These are phyloP conservation scores for Pleoardoris graminearum DNA, from an alignment of 2,329 filamentous ascomycete genomes.

Conservation along the genomic window DNA sequence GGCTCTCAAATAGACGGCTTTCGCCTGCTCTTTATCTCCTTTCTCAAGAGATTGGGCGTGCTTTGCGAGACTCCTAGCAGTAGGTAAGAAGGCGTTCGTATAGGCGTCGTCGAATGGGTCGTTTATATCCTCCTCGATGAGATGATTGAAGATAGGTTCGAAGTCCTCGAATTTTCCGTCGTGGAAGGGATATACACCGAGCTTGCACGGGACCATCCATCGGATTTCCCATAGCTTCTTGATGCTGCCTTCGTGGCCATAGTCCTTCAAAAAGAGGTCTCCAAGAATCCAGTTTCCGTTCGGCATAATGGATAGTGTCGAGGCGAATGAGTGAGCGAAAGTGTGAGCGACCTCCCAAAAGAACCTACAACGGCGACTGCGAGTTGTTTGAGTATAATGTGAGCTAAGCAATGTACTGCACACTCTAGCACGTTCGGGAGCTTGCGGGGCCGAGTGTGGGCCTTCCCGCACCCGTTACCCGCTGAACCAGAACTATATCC, in stretches of 20 bases:
- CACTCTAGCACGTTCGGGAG: constrained; percentile 12
- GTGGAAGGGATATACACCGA: constrained; percentile 71
- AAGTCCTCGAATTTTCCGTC: constrained; percentile 71
- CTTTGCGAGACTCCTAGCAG: constrained; percentile 59
- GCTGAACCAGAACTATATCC: constrained; percentile 5
- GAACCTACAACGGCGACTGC: too few relatives aligned
- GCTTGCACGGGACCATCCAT: constrained; percentile 40
- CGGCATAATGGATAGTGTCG: constrained; percentile 22
- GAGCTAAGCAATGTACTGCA: neutral
- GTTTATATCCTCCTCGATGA: constrained; percentile 59
- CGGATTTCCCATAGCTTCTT: constrained; percentile 38
- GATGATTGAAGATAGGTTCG: constrained; percentile 56
- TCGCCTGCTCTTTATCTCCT: constrained; percentile 57
- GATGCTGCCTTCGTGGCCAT: constrained; percentile 40
- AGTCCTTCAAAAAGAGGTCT: constrained; percentile 43
- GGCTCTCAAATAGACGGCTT: constrained; percentile 67
- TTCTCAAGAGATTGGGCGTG: constrained; percentile 55
- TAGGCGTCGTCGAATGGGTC: constrained; percentile 67
- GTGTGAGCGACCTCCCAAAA: too few relatives aligned
- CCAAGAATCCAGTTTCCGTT: constrained; percentile 41
- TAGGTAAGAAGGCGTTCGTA: constrained; percentile 64
- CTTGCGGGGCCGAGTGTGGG: constrained; percentile 29
- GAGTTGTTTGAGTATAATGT: neutral
- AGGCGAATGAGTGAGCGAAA: too few relatives aligned
- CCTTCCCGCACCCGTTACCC: neutral